Evolutionary conservation across 352 stramenopile species (phyloP), one percentile per base, ranked within the genome.

Genomic region (Pythium brachiatum): DNA sequence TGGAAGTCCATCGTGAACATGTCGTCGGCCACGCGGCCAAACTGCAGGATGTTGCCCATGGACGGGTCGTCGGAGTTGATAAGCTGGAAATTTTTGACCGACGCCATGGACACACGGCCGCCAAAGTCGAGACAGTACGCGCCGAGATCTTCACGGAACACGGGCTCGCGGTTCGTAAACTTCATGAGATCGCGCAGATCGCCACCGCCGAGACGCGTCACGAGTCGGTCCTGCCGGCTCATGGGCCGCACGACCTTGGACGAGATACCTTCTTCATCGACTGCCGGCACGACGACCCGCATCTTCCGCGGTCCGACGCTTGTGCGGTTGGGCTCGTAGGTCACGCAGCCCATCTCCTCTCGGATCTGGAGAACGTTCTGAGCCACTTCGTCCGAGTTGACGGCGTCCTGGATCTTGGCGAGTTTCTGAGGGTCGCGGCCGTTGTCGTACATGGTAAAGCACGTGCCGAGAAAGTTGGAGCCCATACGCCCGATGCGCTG

Each of bases 1-100:
- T 92, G 81, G 67, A 95, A 96, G 67, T 96, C 88, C 82, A 96
- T 94, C 56, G 87, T 94, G 60, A 95, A 96, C 78, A 92, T 92
- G 69, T 96, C 85, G 68, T 95, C 82, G 41, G 95, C 83, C 27
- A 96, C 86, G 59, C 88, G 86, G 18, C 86, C 86, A 64, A 96
- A 96, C 69, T 95, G 88, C 12, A 96, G 68, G 23, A 95, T 88
- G 57, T 94, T 92, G 53, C 83, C 82, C 84, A 93, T 93, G 3
- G 79, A 89, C 20, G 85, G 81, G 55, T 92, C 85, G 43, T 94
- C 81, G 16, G 80, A 78, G 59, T 87, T 89, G 58, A 95, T 90
- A 15, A 96, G 69, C 76, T 95, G 86, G 66, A 96, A 94, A 64
- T 96, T 95, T 65, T 96, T 96, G 3, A 93, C 84, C 34, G 82